Base-by-base conservation (phyloP, 2,329 filamentous ascomycete genomes). In the Penicillium aurantiogriseum region DNA sequence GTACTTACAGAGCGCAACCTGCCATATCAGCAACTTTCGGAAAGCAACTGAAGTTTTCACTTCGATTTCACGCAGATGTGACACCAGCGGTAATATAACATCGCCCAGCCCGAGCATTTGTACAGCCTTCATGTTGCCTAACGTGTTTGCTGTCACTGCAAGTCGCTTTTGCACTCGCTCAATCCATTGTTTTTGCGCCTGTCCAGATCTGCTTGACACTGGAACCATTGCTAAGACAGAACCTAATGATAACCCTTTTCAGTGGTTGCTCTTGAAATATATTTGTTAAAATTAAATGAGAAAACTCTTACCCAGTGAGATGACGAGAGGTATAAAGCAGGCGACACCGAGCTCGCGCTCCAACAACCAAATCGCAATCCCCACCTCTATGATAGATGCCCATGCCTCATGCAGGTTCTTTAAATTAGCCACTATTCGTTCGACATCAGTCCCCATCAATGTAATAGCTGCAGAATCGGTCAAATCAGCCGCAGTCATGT, bases 131-230 rank as follows among this genome's bases (percentile, higher is more conserved):
- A 80, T 77, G 38, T 67, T 68, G 0, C 67, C 69, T 0, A 80
- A 64, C 13, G 76, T 72, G 25, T 71, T 71, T 8, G 73, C 63
- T 0, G 76, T 80, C 23, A 72, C 67, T 6, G 68, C 71, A 7
- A 80, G 71, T 2, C 78, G 72, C 21, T 70, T 65, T 61, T 80
- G 71, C 5, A 77, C 75, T 13, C 73, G 73, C 19, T 71, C 68
- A 35, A 78, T 70, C 78, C 78, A 80, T 19, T 60, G 51, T 35
- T 67, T 70, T 44, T 77, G 75, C 3, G 56, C 56, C 19, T 48
- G 15, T 15, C 47, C 55, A 38, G 35, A 43, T 31, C 2, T 15
- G 27, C 29, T 35, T 21, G 55, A 58, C 17, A 58, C 38, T 21
- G 56, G 51, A 7, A 49, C 21, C 46, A 49, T 49, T 49, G 4